phyloP scores from a whole-genome alignment of 257 asterid genomes.

The Mentha longifolia region DNA sequence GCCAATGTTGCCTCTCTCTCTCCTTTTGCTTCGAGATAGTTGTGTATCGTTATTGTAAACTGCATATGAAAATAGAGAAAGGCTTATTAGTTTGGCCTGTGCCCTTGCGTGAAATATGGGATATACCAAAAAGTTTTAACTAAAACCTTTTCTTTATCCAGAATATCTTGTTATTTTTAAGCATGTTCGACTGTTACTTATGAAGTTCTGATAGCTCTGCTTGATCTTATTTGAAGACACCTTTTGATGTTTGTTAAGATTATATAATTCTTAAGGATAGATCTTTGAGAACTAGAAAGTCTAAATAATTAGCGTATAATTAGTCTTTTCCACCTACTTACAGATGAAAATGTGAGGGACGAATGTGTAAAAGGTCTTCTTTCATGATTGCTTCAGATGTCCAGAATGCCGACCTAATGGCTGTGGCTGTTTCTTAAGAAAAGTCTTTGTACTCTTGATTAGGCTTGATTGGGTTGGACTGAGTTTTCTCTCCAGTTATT shows the following conservation, averaged over 20 bases:
- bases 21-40: not conserved
- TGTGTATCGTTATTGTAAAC: not conserved
- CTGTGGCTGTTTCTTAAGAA: not conserved
- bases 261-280: not conserved
- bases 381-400: not conserved
- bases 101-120: not conserved
- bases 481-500: constrained; percentile 15
- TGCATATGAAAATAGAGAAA: not conserved
- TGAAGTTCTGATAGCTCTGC: constrained; percentile 1
- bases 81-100: not conserved
- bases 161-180: not conserved
- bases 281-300: too few relatives aligned
- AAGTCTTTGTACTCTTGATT: not conserved
- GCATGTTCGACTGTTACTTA: not conserved
- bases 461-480: not conserved
- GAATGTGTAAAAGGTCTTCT: not conserved
- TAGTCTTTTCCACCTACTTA: constrained; percentile 3
- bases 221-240: not conserved
- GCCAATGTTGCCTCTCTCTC: not conserved
- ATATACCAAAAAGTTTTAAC: not conserved
- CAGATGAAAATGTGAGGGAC: constrained; percentile 4
- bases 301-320: too few relatives aligned
- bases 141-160: not conserved
- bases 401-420: too few relatives aligned
- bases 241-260: not conserved